phyloP scores from a whole-genome alignment of 768 basidiomycete species.

The Tricholoma terreum region DNA sequence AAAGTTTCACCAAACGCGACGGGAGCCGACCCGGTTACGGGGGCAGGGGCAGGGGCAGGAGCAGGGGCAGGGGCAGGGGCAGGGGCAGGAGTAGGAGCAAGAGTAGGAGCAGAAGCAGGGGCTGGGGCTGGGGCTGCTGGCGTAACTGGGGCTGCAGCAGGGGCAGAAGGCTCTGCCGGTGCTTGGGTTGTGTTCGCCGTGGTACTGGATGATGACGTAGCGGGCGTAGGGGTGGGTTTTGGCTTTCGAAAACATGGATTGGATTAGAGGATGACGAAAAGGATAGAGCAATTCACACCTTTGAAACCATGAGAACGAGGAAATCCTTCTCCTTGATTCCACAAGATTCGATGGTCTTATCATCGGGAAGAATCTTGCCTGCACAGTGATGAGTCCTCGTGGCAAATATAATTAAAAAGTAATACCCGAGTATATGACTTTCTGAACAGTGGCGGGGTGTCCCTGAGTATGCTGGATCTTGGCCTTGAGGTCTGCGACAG shows the following conservation, averaged over 20 bases:
- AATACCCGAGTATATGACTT: conserved; percentile 92
- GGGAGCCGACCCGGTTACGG: conserved; percentile 28
- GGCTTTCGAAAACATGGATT: conserved; percentile 19
- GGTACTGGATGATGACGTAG: conserved; percentile 33
- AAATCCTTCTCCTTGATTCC: conserved; percentile 99
- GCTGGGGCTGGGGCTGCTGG: conserved; percentile 28
- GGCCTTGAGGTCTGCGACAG: conserved; percentile 74
- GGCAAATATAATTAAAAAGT: background rate
- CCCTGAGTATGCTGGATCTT: conserved; percentile 80
- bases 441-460: conserved; percentile 73
- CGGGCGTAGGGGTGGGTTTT: conserved; percentile 25
- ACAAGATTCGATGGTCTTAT: conserved; percentile 82
- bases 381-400: background rate
- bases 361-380: conserved; percentile 92
- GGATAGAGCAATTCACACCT: conserved; percentile 49
- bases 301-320: conserved; percentile 97
- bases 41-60: conserved; percentile 12
- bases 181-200: conserved; percentile 22
- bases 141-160: conserved; percentile 14
- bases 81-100: conserved; percentile 26
- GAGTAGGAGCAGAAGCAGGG: conserved; percentile 29
- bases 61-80: conserved; percentile 32
- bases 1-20: conserved; percentile 56
- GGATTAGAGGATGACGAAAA: conserved; percentile 13
- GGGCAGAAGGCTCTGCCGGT: conserved; percentile 22